Evolutionary conservation across 345 rosid species (phyloP).

Genomic region (Brassica incana): DNA sequence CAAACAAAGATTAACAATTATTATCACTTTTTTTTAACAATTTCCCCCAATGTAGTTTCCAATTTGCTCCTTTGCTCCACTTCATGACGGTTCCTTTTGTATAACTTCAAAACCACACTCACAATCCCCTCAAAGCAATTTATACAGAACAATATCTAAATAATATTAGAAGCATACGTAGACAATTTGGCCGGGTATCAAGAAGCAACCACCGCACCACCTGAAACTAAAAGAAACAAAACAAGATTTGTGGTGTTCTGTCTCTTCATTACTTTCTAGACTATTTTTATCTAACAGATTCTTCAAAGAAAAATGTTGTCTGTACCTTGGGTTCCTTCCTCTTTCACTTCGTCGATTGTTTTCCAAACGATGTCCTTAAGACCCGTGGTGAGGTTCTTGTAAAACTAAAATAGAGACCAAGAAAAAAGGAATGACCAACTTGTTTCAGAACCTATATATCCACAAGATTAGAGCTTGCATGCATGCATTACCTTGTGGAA

Average conservation of each 20-base stretch:
- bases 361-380: conserved; percentile 96
- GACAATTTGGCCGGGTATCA: not conserved
- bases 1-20: not conserved
- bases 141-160: conserved; percentile 3
- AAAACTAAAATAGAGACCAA: conserved; percentile 58
- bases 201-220: conserved; percentile 30
- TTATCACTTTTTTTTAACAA: not conserved
- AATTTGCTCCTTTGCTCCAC: conserved; percentile 13
- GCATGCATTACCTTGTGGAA: conserved; percentile 74
- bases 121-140: not conserved
- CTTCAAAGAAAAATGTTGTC: not conserved
- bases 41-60: conserved; percentile 5
- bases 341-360: conserved; percentile 58
- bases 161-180: not conserved
- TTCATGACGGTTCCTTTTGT: conserved; percentile 9
- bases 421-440: not conserved
- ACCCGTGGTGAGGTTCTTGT: conserved; percentile 77
- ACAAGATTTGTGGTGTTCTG: not conserved
- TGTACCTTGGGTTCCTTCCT: conserved; percentile 40
- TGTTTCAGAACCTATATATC: not conserved
- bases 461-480: not conserved
- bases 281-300: not conserved
- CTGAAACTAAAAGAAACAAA: conserved; percentile 27
- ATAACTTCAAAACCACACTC: conserved; percentile 22
- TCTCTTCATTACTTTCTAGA: conserved; percentile 1